Evolutionary conservation across 2,329 filamentous ascomycete genomes (phyloP), one percentile per base, ranked within the genome.

Genomic region (Geosmithia flava): DNA sequence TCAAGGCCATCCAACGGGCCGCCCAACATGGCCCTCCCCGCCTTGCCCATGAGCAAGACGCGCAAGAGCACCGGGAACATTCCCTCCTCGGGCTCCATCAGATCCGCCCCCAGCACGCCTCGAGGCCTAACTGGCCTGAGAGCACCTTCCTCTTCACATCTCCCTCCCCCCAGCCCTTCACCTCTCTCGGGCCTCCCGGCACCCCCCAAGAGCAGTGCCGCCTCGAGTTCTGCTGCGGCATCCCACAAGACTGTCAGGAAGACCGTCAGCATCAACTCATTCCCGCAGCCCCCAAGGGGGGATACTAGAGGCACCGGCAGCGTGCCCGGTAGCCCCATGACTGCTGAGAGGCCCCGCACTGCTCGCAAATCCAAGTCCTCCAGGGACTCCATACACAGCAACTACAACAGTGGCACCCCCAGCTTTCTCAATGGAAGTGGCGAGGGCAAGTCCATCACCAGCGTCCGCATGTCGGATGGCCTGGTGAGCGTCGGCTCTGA

Each of bases 221-320:
- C 72, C 6, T 72, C 79, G 8, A 70, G 69, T 37, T 66, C 80
- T 15, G 81, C 78, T 52, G 69, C 70, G 30, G 44, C 48, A 7
- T 43, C 49, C 10, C 49, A 49, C 0, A 90, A 83, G 63, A 80
- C 82, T 1, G 66, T 96, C 48, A 81, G 89, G 52, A 94, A 94
- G 66, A 86, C 86, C 1, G 84, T 95, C 58, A 96, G 90, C 72
- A 95, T 96, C 59, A 91, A 90, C 60, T 83, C 88, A 1, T 96
- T 97, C 59, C 91, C 91, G 29, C 86, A 95, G 54, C 91, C 91
- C 15, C 91, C 91, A 15, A 82, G 82, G 55, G 78, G 81, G 45
- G 74, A 76, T 48, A 73, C 67, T 48, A 74, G 76, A 54, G 33
- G 33, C 15, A 67, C 71, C 45, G 46, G 46, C 3, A 88, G 75